These are phyloP conservation scores for Fusarium euwallaceae DNA, from an alignment of 2,329 filamentous ascomycete genomes.

Conservation along the genomic window DNA sequence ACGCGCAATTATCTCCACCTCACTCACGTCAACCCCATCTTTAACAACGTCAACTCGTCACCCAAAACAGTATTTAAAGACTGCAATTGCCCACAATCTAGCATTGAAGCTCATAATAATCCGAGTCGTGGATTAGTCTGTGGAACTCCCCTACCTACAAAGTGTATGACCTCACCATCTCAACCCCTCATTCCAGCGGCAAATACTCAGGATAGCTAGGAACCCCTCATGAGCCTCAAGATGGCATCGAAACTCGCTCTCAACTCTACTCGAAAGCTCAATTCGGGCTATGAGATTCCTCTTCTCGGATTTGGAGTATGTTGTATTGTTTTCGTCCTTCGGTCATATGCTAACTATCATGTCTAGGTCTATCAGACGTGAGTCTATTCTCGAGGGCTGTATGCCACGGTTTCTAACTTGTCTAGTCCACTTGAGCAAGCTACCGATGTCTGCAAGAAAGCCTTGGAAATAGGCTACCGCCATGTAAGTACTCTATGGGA, in stretches of 20 bases:
- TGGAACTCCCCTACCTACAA: neutral
- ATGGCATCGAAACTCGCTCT: constrained; percentile 63
- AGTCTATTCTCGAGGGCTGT: constrained; percentile 38
- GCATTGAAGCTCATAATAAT: neutral
- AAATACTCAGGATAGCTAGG: neutral
- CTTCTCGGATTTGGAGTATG: constrained; percentile 67
- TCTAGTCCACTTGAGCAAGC: constrained; percentile 49
- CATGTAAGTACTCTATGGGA: constrained; percentile 53
- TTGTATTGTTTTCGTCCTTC: constrained; percentile 9
- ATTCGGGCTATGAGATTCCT: constrained; percentile 67
- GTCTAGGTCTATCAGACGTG: constrained; percentile 67
- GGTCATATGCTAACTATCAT: constrained; percentile 16
- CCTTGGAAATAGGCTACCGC: constrained; percentile 65
- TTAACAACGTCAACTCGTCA: neutral
- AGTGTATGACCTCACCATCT: neutral
- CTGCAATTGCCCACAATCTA: neutral
- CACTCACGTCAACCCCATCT: neutral
- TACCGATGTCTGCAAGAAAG: constrained; percentile 58
- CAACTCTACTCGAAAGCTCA: constrained; percentile 64
- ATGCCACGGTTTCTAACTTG: constrained; percentile 9
- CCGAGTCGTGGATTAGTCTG: neutral
- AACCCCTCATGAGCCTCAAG: constrained; percentile 41
- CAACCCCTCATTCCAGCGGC: constrained; percentile 20
- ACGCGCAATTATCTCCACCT: neutral
- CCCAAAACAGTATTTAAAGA: neutral